Conservation (phyloP, 441 rosid genomes). For the Erodium moschatum region DNA sequence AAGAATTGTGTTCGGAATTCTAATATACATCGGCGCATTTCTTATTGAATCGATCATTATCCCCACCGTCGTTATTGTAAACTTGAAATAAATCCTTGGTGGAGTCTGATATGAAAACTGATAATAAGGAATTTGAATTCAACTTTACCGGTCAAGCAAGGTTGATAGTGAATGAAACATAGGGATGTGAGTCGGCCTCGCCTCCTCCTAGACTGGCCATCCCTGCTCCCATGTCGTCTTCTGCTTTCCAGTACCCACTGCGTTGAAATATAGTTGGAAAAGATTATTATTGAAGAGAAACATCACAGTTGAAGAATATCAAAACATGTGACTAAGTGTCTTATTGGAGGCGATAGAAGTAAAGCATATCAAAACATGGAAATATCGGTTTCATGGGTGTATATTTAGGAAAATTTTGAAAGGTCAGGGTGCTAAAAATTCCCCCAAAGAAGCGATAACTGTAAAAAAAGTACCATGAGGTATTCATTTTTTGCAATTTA, state of each 20-base stretch:
- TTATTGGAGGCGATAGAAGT: no score
- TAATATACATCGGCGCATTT: background rate
- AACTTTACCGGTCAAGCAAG: background rate
- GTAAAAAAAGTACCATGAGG: no score
- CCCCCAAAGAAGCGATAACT: no score
- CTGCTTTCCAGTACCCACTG: background rate
- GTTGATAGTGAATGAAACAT: constrained; percentile 1
- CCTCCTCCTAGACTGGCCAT: constrained; percentile 2
- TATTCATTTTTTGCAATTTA: no score
- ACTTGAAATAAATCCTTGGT: background rate
- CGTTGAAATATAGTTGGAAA: background rate
- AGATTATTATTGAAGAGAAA: background rate
- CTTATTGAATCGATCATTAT: background rate
- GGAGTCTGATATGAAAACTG: background rate
- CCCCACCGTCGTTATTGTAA: background rate
- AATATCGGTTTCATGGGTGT: no score
- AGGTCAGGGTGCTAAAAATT: no score
- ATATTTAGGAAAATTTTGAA: no score
- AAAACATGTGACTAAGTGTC: no score
- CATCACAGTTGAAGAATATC: background rate
- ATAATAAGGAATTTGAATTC: no score
- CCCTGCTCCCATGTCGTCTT: background rate
- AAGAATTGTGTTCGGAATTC: background rate
- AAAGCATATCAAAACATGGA: no score
- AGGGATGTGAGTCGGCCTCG: background rate